Evolutionary conservation across 169 alveolate genomes (phyloP).

Genomic region (Cyclospora cayetanensis): DNA sequence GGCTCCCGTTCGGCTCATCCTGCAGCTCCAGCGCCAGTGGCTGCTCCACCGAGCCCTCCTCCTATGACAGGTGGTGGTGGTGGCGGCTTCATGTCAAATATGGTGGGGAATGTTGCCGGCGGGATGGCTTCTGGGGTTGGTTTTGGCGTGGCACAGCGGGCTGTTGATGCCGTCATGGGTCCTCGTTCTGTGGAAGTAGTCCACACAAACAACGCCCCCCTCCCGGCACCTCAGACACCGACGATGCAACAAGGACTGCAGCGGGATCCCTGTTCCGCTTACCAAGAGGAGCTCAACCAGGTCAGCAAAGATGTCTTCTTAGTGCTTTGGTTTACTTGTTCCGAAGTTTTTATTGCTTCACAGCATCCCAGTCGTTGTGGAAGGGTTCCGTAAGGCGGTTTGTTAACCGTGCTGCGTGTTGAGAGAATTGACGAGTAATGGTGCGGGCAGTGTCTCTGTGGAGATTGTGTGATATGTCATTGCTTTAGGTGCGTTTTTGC

Average conservation of each 20-base stretch:
- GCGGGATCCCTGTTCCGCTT: conserved; percentile 29
- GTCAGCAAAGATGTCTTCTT: background rate
- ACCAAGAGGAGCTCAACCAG: conserved; percentile 71
- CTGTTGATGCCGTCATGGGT: conserved; percentile 76
- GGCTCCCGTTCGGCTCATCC: conserved; percentile 57
- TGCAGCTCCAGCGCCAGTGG: conserved; percentile 71
- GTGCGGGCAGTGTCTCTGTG: too few relatives aligned
- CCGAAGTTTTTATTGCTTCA: background rate
- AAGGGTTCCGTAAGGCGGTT: too few relatives aligned
- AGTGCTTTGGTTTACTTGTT: background rate
- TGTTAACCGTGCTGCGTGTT: too few relatives aligned
- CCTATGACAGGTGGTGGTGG: conserved; percentile 69
- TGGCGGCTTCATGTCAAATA: conserved; percentile 72
- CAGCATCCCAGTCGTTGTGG: too few relatives aligned
- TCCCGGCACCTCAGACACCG: conserved; percentile 50
- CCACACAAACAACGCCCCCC: conserved; percentile 65
- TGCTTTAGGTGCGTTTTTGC: background rate
- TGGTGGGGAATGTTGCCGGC: conserved; percentile 70
- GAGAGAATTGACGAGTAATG: too few relatives aligned
- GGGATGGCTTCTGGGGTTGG: conserved; percentile 76
- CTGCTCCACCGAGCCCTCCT: conserved; percentile 72
- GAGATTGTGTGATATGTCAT: too few relatives aligned
- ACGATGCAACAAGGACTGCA: conserved; percentile 28
- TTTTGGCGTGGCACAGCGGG: conserved; percentile 76
- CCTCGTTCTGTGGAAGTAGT: conserved; percentile 77